A percentile compares a stretch with the other conserved stretches of the same genome.
Conservation (phyloP, 2,329 filamentous ascomycete genomes). For the Claviceps digitariae region DNA sequence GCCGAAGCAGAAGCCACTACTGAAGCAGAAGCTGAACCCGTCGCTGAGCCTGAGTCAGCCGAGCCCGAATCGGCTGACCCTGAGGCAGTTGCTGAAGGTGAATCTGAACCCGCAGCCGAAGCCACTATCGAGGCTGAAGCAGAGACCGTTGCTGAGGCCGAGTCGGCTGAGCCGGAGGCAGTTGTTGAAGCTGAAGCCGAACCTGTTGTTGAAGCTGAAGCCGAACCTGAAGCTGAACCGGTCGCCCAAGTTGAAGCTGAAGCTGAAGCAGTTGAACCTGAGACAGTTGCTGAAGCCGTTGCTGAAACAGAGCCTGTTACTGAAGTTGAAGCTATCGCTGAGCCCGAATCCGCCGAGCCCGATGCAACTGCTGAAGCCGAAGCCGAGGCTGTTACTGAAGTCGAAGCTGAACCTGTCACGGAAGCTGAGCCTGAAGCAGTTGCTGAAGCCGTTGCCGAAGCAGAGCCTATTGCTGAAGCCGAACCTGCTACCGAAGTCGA, state of each 20-base stretch:
- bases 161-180: not conserved
- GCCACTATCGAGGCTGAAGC: not conserved
- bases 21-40: not conserved
- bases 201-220: too few species aligned
- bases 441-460: not conserved
- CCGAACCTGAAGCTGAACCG: too few species aligned
- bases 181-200: too few species aligned
- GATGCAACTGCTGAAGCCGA: not conserved
- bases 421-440: not conserved
- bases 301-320: not conserved
- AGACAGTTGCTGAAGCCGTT: not conserved
- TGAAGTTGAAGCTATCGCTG: not conserved
- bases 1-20: constrained; percentile 1
- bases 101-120: not conserved
- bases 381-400: not conserved
- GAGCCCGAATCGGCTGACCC: not conserved
- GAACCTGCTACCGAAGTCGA: not conserved
- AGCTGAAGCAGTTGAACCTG: not conserved
- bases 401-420: not conserved
- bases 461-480: not conserved
- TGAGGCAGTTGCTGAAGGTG: not conserved
- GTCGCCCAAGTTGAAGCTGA: too few species aligned
- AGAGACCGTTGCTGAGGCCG: not conserved
- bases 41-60: too few species aligned
- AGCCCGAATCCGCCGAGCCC: not conserved